Base-by-base conservation (phyloP, 805 yeast genomes). In the Scheffersomyces coipomensis region DNA sequence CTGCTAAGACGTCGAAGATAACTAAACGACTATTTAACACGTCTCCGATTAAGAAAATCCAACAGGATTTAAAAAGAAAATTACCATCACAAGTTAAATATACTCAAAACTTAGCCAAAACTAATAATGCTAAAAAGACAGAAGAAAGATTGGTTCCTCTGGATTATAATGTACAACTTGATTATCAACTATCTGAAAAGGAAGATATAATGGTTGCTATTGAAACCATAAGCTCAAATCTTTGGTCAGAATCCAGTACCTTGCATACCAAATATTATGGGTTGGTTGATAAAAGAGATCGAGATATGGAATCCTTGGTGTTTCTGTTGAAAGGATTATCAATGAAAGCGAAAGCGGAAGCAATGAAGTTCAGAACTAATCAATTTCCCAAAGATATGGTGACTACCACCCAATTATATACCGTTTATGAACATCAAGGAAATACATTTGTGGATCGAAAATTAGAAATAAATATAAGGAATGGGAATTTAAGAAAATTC, bases 391-490 rank as follows among this genome's bases (percentile, higher is more conserved):
- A 45, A 12, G 67, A 69, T 8, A 45, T 75, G 26, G 56, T 75
- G 7, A 62, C 77, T 1, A 43, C 66, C 10, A 66, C 67, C 23
- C 83, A 78, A 43, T 46, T 79, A 3, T 79, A 79, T 47, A 60
- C 82, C 1, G 47, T 78, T 9, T 73, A 67, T 38, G 66, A 66
- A 11, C 54, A 62, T 18, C 59, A 66, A 30, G 77, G 79, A 0
- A 55, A 64, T 44, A 76, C 83, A 0, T 68, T 63, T 51, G 78
- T 78, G 2, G 85, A 79, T 47, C 62, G 63, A 27, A 60, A 59
- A 33, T 52, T 78, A 1, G 75, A 71, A 38, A 42, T 58, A 11
- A 46, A 67, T 27, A 58, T 66, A 1, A 52, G 68, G 29, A 46
- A 56, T 15, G 75, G 77, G 0, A 36, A 44, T 3, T 30, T 79